Conservation (phyloP, 2,329 filamentous ascomycete species). For the Coccinonectria pachysandricola region DNA sequence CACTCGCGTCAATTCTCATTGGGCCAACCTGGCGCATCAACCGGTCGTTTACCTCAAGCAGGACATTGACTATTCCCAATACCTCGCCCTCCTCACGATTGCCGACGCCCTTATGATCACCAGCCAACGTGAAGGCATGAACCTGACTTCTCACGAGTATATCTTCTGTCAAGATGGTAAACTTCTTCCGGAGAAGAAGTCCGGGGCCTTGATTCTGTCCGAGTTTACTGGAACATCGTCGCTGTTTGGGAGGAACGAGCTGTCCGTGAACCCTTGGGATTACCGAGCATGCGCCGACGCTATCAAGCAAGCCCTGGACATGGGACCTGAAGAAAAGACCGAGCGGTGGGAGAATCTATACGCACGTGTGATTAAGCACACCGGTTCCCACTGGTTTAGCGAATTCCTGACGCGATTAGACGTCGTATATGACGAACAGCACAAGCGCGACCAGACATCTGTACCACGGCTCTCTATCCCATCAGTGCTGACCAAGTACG, state of each 20-base stretch:
- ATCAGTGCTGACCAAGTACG: constrained; percentile 55
- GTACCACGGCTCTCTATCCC: constrained; percentile 73
- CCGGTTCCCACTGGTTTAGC: constrained; percentile 78
- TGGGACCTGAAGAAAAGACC: constrained; percentile 64
- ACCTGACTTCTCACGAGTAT: constrained; percentile 89
- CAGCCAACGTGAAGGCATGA: constrained; percentile 94
- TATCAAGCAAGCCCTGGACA: constrained; percentile 74
- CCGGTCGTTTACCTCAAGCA: constrained; percentile 91
- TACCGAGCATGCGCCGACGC: constrained; percentile 80
- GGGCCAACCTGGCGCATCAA: constrained; percentile 84
- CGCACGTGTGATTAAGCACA: constrained; percentile 66
- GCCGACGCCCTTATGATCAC: constrained; percentile 92
- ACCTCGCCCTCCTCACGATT: constrained; percentile 80
- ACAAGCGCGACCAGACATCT: constrained; percentile 71
- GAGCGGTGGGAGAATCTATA: constrained; percentile 65
- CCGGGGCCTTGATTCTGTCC: constrained; percentile 82
- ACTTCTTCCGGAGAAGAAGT: constrained; percentile 58
- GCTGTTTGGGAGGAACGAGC: constrained; percentile 68
- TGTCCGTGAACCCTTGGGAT: constrained; percentile 92
- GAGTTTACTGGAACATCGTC: constrained; percentile 92
- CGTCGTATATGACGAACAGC: constrained; percentile 72
- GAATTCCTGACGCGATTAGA: constrained; percentile 62
- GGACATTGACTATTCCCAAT: constrained; percentile 86
- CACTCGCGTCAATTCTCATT: constrained; percentile 82
- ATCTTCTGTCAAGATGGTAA: constrained; percentile 85